Evolutionary conservation across 2,329 filamentous ascomycete genomes (phyloP), one percentile per base, ranked within the genome.

Genomic region (Exophiala calicioides): DNA sequence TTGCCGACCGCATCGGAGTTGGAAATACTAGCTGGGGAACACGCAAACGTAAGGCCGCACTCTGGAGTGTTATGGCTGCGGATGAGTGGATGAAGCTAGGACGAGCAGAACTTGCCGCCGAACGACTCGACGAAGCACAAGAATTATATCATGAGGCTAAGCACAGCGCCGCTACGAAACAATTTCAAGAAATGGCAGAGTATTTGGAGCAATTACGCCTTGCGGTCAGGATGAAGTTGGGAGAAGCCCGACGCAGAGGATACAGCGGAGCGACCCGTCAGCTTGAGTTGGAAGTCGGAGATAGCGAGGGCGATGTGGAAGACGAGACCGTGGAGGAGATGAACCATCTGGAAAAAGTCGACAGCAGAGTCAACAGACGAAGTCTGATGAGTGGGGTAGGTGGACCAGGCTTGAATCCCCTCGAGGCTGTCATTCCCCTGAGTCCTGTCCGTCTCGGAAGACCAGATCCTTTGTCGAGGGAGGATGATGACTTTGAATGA

Each of bases 41-140:
- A 6, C 79, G 91, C 52, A 79, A 78, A 50, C 79, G 93, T 37
- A 98, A 96, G 72, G 87, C 90, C 2, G 93, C 88, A 0, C 79
- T 95, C 55, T 98, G 90, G 90, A 86, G 84, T 56, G 77, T 93
- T 16, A 76, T 95, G 29, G 86, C 88, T 1, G 84, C 90, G 1
- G 86, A 95, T 59, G 79, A 83, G 1, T 98, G 93, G 93, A 74
- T 91, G 44, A 78, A 79, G 39, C 79, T 90, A 53, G 81, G 79
- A 24, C 90, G 91, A 62, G 82, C 82, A 42, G 80, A 86, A 10
- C 86, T 94, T 61, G 87, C 90, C 1, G 86, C 88, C 56, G 78
- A 80, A 47, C 88, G 87, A 55, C 76, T 97, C 1, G 82, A 86
- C 37, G 81, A 86, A 55, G 88, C 88, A 0, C 67, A 76, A 35